Evolutionary conservation across 1,284 basidiomycete species (phyloP).

Genomic region (Sanghuangporus baumii): DNA sequence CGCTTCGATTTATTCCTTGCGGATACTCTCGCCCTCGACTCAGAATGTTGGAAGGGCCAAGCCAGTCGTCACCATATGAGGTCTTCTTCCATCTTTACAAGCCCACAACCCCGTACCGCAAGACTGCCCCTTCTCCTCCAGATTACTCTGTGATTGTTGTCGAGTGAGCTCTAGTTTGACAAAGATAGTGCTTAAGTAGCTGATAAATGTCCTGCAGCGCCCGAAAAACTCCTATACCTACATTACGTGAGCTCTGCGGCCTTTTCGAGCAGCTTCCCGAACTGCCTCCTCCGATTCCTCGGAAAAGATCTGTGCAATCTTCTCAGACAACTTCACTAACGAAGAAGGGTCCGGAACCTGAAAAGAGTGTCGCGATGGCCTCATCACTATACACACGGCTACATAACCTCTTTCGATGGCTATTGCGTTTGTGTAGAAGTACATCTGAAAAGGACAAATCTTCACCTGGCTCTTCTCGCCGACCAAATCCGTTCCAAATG

Average conservation of each 20-base stretch:
- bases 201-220: conserved; percentile 41
- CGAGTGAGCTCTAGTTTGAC: conserved; percentile 48
- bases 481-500: conserved; percentile 63
- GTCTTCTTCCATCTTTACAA: conserved; percentile 94
- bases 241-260: conserved; percentile 58
- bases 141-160: conserved; percentile 87
- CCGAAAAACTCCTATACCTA: conserved; percentile 66
- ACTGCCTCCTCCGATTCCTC: conserved; percentile 47
- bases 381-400: conserved; percentile 7
- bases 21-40: conserved; percentile 42
- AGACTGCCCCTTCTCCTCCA: conserved; percentile 72
- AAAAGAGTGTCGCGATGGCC: conserved; percentile 23
- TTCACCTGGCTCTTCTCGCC: conserved; percentile 21
- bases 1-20: conserved; percentile 70
- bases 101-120: conserved; percentile 80
- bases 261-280: conserved; percentile 61
- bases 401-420: neutral
- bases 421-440: neutral
- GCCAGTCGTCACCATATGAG: conserved; percentile 56
- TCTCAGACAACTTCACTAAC: conserved; percentile 17
- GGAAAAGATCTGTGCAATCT: conserved; percentile 33
- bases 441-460: neutral
- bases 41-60: conserved; percentile 6
- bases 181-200: neutral
- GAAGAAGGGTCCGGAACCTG: conserved; percentile 2